phyloP scores from a whole-genome alignment of 495 filamentous ascomycete genomes.

The Lophiotrema nucula region DNA sequence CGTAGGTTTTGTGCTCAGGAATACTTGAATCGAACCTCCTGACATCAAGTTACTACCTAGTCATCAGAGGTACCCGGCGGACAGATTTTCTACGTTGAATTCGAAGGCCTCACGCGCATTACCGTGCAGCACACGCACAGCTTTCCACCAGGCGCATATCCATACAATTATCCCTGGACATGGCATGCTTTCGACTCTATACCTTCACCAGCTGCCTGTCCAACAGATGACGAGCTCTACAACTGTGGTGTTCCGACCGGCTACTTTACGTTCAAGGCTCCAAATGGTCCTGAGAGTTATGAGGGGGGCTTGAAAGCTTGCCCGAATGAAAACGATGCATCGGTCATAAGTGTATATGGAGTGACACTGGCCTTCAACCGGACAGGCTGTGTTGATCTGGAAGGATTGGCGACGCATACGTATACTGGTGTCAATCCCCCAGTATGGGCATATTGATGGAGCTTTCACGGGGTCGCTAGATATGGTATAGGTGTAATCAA shows the following conservation, averaged over 20 bases:
- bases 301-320: constrained; percentile 23
- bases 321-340: constrained; percentile 17
- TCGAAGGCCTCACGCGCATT: constrained; percentile 11
- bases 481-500: too few species aligned
- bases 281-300: neutral
- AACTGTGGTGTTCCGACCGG: constrained; percentile 16
- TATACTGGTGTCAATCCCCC: constrained; percentile 19
- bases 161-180: constrained; percentile 18
- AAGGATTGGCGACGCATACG: constrained; percentile 20
- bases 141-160: constrained; percentile 22
- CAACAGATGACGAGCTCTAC: constrained; percentile 10
- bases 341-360: constrained; percentile 20
- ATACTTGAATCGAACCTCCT: too few species aligned
- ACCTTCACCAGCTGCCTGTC: neutral
- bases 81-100: constrained; percentile 18
- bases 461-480: neutral
- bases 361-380: constrained; percentile 18
- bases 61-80: constrained; percentile 20
- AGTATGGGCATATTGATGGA: constrained; percentile 19
- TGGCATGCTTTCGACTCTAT: constrained; percentile 13
- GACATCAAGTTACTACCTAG: too few species aligned
- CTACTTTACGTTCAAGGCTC: constrained; percentile 25
- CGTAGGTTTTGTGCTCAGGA: too few species aligned
- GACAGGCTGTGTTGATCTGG: constrained; percentile 19
- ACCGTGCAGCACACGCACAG: constrained; percentile 25